phyloP scores from a whole-genome alignment of 306 rosid genomes.

The Sesbania bispinosa region DNA sequence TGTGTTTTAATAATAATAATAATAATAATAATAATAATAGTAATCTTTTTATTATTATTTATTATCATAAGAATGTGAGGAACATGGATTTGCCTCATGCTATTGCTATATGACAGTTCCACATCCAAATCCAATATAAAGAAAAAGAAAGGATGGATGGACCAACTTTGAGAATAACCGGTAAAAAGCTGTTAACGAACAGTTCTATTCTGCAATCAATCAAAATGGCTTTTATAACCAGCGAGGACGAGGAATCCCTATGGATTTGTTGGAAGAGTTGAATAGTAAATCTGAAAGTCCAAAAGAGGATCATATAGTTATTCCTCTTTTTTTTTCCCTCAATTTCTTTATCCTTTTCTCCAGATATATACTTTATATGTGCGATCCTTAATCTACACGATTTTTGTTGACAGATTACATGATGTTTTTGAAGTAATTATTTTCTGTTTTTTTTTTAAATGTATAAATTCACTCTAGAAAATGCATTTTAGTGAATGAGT shows the following conservation, averaged over 20 bases:
- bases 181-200: constrained; percentile 24
- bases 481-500: too few relatives aligned
- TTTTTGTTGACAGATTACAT: too few relatives aligned
- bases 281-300: not conserved
- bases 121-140: not conserved
- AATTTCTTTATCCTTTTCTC: not conserved
- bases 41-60: not conserved
- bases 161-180: constrained; percentile 4
- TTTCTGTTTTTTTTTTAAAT: too few relatives aligned
- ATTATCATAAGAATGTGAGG: not conserved
- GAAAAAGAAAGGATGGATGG: not conserved
- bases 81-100: not conserved
- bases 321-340: not conserved
- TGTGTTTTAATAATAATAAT: not conserved
- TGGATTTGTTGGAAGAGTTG: not conserved
- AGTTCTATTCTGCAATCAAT: not conserved
- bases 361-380: too few relatives aligned
- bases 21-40: not conserved
- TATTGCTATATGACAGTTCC: not conserved
- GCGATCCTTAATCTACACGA: too few relatives aligned
- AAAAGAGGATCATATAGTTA: not conserved
- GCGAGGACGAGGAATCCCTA: too few relatives aligned
- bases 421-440: too few relatives aligned
- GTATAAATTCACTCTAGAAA: too few relatives aligned
- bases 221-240: not conserved